A percentile compares a stretch with the other conserved stretches of the same genome.
phyloP scores from a whole-genome alignment of 441 rosid species.

The Corymbia citriodora region DNA sequence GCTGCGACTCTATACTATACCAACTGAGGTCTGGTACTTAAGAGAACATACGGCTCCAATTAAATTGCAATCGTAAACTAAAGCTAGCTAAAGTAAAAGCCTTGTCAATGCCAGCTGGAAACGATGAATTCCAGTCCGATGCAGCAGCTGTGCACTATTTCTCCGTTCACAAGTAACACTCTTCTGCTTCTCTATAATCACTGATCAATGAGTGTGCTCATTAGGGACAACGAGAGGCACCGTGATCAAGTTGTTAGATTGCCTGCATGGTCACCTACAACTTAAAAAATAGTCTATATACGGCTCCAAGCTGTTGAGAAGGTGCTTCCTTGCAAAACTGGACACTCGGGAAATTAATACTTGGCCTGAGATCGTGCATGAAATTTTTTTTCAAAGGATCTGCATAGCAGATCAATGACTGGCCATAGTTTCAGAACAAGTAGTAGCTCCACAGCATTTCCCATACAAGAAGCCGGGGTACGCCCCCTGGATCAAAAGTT shows the following conservation, averaged over 20 bases:
- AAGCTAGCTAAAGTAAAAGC: neutral
- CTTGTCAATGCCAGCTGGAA: neutral
- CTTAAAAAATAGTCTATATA: neutral
- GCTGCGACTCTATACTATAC: neutral
- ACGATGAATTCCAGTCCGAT: fast-evolving
- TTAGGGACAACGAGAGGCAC: neutral
- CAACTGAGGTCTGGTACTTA: neutral
- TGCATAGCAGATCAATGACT: neutral
- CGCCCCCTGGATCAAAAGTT: neutral
- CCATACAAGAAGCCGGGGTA: neutral
- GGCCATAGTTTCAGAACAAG: neutral
- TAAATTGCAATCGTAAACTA: neutral
- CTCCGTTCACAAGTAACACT: neutral
- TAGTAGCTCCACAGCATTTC: neutral
- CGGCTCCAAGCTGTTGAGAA: neutral
- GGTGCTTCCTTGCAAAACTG: no score
- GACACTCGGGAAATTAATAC: neutral
- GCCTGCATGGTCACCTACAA: neutral
- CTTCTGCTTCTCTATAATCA: neutral
- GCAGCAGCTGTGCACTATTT: neutral
- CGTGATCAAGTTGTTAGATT: neutral
- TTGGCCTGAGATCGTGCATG: no score
- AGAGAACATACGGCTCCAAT: neutral
- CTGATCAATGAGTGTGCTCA: neutral
- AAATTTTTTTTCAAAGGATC: no score